Base-by-base conservation (phyloP, 225 moss, liverwort and hornwort genomes). In the Rhytidiadelphus loreus region DNA sequence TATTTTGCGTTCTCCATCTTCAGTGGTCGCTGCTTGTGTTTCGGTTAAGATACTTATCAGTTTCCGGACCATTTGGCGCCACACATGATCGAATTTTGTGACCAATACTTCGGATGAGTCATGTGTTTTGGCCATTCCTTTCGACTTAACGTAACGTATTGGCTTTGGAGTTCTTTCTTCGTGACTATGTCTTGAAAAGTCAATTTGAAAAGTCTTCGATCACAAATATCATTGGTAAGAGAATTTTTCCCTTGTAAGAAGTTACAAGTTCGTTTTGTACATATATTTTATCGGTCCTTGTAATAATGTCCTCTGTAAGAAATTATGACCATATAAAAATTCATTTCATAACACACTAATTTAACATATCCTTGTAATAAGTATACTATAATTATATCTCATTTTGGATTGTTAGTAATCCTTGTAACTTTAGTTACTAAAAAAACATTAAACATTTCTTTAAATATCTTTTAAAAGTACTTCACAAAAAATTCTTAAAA, bases 241-340 rank as follows among this genome's bases (percentile, higher is more conserved):
- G 35, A 35, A 76, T 13, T 35, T 21, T 33, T 13, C 12, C 32
- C 50, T 74, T 50, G 20, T 12, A 12, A 48, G 16, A 30, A 32
- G 11, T 32, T 50, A 52, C 3, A 33, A 75, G 2, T 52, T 52
- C 13, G 12, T 33, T 75, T 50, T 50, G 32, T 50, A 25, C 8
- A 41, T 43, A 15, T 5, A 5, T n/a, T n/a, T 5, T 16, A 22
- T 28, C 3, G 3, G 2, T 50, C 2, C 4, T 33, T 50, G 1
- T 21, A 75, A 21, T 21, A 50, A 75, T 75, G 33, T 22, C 3
- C 2, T 12, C 1, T 76, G 1, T 8, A 13, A 52, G 5, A 52
- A 76, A 52, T 76, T 13, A 33, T 75, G 50, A 33, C 1, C 13
- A 2, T 52, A 13, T 13, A 4, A 0, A 52, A 75, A 33, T 52